Conservation (phyloP, 495 filamentous ascomycete genomes). For the Annulohypoxylon nitens region DNA sequence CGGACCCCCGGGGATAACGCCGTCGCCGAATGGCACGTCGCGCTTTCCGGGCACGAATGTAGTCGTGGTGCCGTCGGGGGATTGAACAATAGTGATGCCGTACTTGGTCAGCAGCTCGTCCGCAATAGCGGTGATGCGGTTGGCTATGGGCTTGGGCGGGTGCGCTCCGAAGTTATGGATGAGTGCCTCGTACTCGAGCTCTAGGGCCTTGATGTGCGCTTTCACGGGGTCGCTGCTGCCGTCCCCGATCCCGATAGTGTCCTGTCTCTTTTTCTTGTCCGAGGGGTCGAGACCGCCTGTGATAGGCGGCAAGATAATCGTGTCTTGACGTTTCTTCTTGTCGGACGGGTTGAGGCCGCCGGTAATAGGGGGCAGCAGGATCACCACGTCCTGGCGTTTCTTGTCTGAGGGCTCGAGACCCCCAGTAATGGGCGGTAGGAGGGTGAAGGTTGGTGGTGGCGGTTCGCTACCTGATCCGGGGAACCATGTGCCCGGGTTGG, state of each 20-base stretch:
- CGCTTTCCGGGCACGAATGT: conserved; percentile 56
- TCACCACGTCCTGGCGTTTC: conserved; percentile 62
- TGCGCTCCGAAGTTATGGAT: conserved; percentile 43
- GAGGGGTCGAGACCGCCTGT: conserved; percentile 47
- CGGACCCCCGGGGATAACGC: conserved; percentile 47
- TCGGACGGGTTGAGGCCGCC: conserved; percentile 50
- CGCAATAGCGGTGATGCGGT: conserved; percentile 48
- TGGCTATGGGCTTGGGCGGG: conserved; percentile 42
- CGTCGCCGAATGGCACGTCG: conserved; percentile 41
- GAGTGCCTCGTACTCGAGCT: conserved; percentile 47
- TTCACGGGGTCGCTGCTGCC: conserved; percentile 38
- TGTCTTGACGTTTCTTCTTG: conserved; percentile 54
- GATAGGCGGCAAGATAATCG: conserved; percentile 55
- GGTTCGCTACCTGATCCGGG: conserved; percentile 26
- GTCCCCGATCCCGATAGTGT: conserved; percentile 40
- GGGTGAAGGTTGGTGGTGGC: conserved; percentile 46
- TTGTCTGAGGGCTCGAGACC: conserved; percentile 49
- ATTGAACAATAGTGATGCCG: conserved; percentile 55
- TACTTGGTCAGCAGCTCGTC: conserved; percentile 55
- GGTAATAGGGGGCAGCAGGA: conserved; percentile 49
- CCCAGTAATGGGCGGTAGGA: conserved; percentile 59
- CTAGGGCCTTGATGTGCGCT: conserved; percentile 45
- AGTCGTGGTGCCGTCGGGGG: conserved; percentile 54
- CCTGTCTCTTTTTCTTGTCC: conserved; percentile 49
- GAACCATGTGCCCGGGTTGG: conserved; percentile 37